Base-by-base conservation (phyloP, 75 land plant species). In the Cupressus sempervirens region DNA sequence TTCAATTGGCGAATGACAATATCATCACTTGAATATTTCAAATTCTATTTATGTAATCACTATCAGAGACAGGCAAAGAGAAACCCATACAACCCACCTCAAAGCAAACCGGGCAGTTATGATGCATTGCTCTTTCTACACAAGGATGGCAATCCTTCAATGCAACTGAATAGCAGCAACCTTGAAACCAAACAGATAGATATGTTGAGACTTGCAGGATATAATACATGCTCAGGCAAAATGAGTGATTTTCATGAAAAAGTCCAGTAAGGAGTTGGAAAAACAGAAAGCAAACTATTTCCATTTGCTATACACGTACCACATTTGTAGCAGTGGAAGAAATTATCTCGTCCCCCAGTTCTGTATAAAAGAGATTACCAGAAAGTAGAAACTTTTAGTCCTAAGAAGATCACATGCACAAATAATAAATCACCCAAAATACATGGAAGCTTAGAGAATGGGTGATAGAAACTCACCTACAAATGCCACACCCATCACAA, bases 71-170 rank as follows among this genome's bases (percentile, higher is more conserved):
- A 20, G n/a, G 52, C 32, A 82, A 46, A 56, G 18, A 85, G 53
- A 52, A 7, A 45, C 30, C 32, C 32, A 45, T 65, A 38, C 52
- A 16, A 35, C 40, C 45, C 75, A 96, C 98, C 96, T 97, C 99
- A 90, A 94, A 96, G 82, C 99, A 97, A 67, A 97, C 91, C 30
- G 99, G 98, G 76, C 99, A 97, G 84, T 97, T 92, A 76, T 97
- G 99, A 87, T 96, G 98, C 99, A 97, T 97, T 62, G 99, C 96
- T 73, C 95, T 87, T 87, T 97, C 99, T 5, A 97, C 95, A 84
- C 99, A 97, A 1, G 93, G 88, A 85, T 97, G 99, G 23, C 91
- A 88, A 62, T 90, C 85, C 79, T 91, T 90, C 62, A 94, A 76
- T 18, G 86, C 35, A 54, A 56, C 62, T 3, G 98, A 91, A 82